Evolutionary conservation across 352 stramenopile species (phyloP).

Genomic region (Thalassiosira hispida): DNA sequence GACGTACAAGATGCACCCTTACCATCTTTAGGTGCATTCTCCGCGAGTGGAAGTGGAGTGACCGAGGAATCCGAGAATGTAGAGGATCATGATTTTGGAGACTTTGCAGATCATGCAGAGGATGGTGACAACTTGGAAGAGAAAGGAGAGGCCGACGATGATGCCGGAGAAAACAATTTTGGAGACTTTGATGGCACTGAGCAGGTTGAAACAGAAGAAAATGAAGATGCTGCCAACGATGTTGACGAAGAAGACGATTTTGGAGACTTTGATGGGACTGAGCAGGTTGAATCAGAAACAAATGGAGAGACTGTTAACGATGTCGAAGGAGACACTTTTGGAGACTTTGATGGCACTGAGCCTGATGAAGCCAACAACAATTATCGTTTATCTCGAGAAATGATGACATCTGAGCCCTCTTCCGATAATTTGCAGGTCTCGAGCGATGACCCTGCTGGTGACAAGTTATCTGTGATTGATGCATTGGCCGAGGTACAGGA

Average conservation of each 20-base stretch:
- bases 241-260: conserved; percentile 38
- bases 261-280: conserved; percentile 38
- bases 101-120: conserved; percentile 23
- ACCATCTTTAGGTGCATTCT: conserved; percentile 1
- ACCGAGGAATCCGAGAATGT: background rate
- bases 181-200: conserved; percentile 15
- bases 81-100: conserved; percentile 47
- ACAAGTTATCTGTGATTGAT: conserved; percentile 10
- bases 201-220: background rate
- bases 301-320: background rate
- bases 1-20: conserved; percentile 4
- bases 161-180: conserved; percentile 1
- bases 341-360: conserved; percentile 14
- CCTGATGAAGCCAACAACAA: background rate
- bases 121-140: no score
- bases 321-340: conserved; percentile 5
- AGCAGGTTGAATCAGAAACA: no score
- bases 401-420: no score
- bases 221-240: conserved; percentile 11
- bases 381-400: no score
- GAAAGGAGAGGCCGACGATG: background rate
- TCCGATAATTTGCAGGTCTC: no score
- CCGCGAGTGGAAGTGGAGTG: background rate
- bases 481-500: conserved; percentile 21
- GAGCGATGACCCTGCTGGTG: no score